Evolutionary conservation across 2,329 filamentous ascomycete species (phyloP), one percentile per base, ranked within the genome.

Genomic region (Epichloe sp.): DNA sequence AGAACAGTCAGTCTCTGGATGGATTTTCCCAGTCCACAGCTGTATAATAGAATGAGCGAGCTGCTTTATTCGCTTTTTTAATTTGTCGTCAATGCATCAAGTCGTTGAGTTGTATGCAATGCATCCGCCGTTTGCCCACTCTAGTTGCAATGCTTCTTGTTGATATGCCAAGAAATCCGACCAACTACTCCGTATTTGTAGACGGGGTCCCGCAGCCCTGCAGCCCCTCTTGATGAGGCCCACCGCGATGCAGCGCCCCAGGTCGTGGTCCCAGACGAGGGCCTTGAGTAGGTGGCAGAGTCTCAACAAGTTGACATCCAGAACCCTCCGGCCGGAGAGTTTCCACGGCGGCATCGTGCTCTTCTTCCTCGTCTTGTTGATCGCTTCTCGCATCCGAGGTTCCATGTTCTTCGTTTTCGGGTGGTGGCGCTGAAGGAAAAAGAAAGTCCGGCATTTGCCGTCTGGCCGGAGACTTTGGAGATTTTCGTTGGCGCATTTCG

Each of bases 401-500:
- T 19, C 21, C 21, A 23, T 60, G 57, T 5, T 59, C 49, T 50
- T 71, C 66, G 12, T 68, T 60, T 11, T 67, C 61, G 3, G 72
- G 66, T 3, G 72, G 69, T 15, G 70, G 67, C 5, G 65, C 67
- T 55, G 74, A 71, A 34, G 78, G 78, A 53, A 82, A 82, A 55
- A 71, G 74, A 54, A 80, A 82, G 42, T 79, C 77, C 3, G 77
- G 70, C 56, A 80, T 72, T 14, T 47, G 50, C 34, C 44, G 52
- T 42, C 37, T 41, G 12, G 52, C 37, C 4, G 52, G 26, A n/a
- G 44, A 36, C 36, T 65, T 67, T 2, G 74, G 69, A 8, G 71
- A 71, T 53, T 65, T 64, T 36, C 66, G 62, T 19, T 65, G 60
- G 36, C 63, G 89, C 6, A 83, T 86, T 61, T 95, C 86, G 53